Evolutionary conservation across 331 rosid species (phyloP), one percentile per base, ranked within the genome.

Genomic region (Malus hybrid): DNA sequence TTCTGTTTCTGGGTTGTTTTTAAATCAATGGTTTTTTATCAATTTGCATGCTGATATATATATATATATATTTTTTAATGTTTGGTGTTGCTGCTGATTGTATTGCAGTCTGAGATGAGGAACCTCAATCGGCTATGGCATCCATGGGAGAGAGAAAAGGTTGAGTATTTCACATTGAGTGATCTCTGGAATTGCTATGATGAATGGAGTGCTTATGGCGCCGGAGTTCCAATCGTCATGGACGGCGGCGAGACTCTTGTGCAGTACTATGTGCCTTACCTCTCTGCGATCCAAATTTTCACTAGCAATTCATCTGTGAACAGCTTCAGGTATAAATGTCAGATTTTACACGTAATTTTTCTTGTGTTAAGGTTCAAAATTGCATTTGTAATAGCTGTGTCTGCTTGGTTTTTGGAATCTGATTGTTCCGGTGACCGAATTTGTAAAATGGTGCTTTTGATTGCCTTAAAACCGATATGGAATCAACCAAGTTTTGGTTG

Each of bases 191-290:
- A 87, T 71, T 78, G 88, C 72, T 94, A 86, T 66, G 97, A 90
- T 71, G 99, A 94, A 84, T 90, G 94, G 96, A 94, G 99, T 79
- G 99, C 97, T 5, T 94, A 94, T 72, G 99, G 99, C 10, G 90
- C 93, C 3, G 99, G 99, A 36, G 99, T 94, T 66, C 93, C 92
- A 2, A 84, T 94, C 65, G 72, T 78, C 81, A 74, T 92, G 79
- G 84, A 87, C 73, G 73, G 83, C 82, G 92, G 87, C 15, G 97
- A 94, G 65, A 88, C 91, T 59, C 97, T 94, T 65, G 93, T 88
- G 19, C 99, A 94, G 75, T 94, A 94, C 84, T 94, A 91, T 66
- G 99, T 90, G 22, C 99, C 99, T 61, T 94, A 94, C 70, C 99
- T 94, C 74, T 94, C 99, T 7, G 99, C 92, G 22, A 88, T 94